Evolutionary conservation across 805 yeast genomes (phyloP).

Genomic region (Starmerella khaoyaiensis): DNA sequence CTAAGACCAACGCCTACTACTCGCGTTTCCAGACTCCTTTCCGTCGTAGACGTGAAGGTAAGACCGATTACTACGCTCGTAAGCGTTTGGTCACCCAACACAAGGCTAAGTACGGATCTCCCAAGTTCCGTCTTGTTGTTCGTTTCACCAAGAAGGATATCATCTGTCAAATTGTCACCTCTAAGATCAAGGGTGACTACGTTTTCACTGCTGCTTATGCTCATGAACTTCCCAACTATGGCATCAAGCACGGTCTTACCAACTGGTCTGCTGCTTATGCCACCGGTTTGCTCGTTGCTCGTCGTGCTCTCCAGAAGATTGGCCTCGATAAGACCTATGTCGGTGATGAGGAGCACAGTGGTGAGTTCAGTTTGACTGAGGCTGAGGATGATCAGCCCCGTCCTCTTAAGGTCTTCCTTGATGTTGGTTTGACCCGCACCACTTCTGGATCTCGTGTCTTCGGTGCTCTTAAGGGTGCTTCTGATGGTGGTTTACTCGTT

Average conservation of each 20-base stretch:
- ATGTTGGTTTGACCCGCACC: slow-evolving; percentile 98
- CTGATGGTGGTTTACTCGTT: slow-evolving; percentile 98
- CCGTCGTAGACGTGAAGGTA: slow-evolving; percentile 99
- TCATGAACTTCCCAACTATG: slow-evolving; percentile 96
- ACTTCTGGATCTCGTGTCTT: slow-evolving; percentile 99
- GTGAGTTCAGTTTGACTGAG: slow-evolving; percentile 97
- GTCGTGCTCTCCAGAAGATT: slow-evolving; percentile 96
- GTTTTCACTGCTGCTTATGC: slow-evolving; percentile 97
- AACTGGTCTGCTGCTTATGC: slow-evolving; percentile 99
- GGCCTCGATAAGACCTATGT: slow-evolving; percentile 95
- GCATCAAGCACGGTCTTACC: slow-evolving; percentile 95
- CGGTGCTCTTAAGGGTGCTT: slow-evolving; percentile 99
- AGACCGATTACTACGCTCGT: slow-evolving; percentile 99
- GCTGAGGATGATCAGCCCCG: slow-evolving; percentile 99
- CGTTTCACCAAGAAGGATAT: slow-evolving; percentile 99
- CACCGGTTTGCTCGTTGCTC: slow-evolving; percentile 94
- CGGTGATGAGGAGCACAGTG: slow-evolving; percentile 99
- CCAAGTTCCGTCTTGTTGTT: slow-evolving; percentile 98
- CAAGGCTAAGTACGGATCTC: slow-evolving; percentile 99
- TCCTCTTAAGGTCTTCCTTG: slow-evolving; percentile 99
- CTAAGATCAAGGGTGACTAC: slow-evolving; percentile 93
- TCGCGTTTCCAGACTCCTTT: slow-evolving; percentile 99
- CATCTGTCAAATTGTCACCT: slow-evolving; percentile 92
- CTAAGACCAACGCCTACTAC: slow-evolving; percentile 87
- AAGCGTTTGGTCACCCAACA: slow-evolving; percentile 98